A percentile compares a stretch with the other conserved stretches of the same genome.
Conservation (phyloP, 2,329 filamentous ascomycete species). For the Arthrobotrys pseudoclavata region DNA sequence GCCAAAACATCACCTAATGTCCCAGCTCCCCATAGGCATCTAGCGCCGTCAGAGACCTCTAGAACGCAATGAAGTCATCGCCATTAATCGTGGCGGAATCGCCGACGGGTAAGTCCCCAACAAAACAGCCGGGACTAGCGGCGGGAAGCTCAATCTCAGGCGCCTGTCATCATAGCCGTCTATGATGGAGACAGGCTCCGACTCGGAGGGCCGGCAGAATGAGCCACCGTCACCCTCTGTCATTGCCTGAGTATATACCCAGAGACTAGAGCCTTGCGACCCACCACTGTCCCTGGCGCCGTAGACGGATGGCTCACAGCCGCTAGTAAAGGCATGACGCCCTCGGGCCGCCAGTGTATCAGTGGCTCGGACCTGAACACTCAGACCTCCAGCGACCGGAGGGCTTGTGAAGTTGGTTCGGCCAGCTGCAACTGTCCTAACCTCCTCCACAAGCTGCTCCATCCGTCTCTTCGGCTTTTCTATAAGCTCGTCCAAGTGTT, state of each 20-base stretch:
- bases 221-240: background rate
- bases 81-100: slow-evolving; percentile 4
- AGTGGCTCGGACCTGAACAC: background rate
- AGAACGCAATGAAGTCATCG: slow-evolving; percentile 14
- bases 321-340: background rate
- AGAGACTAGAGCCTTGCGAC: background rate
- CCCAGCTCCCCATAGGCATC: background rate
- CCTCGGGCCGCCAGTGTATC: slow-evolving; percentile 2
- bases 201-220: background rate
- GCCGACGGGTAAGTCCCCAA: background rate
- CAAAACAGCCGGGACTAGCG: background rate
- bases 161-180: slow-evolving; percentile 4
- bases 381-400: background rate
- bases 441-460: slow-evolving; percentile 11
- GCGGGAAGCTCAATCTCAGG: background rate
- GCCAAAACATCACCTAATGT: background rate
- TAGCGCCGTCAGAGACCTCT: background rate
- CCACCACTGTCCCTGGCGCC: background rate
- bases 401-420: background rate
- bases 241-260: slow-evolving; percentile 5
- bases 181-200: background rate
- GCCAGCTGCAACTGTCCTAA: background rate
- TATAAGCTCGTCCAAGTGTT: background rate
- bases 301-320: slow-evolving; percentile 3
- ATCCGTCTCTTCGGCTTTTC: slow-evolving; percentile 6